Conservation (phyloP, 345 rosid species). For the Salix purpurea region DNA sequence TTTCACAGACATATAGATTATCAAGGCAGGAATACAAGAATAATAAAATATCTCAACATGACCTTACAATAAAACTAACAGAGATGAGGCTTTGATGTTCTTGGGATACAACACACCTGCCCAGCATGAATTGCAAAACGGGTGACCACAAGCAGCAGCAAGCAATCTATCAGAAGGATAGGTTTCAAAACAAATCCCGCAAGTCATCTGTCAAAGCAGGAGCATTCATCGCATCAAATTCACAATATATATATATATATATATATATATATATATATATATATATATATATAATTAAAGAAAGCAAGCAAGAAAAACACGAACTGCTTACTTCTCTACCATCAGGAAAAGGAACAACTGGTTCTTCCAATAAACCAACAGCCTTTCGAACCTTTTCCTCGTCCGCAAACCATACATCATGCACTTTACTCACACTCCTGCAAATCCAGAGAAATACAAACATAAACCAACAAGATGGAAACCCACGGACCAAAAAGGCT, state of each 20-base stretch:
- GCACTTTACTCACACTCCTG: constrained; percentile 37
- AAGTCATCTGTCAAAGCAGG: constrained; percentile 20
- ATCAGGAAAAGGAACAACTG: constrained; percentile 18
- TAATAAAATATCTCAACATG: background rate
- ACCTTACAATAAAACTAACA: constrained; percentile 3
- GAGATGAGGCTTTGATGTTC: background rate
- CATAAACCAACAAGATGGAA: background rate
- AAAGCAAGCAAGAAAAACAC: background rate
- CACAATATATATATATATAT: background rate
- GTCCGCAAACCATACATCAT: constrained; percentile 36
- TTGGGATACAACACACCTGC: constrained; percentile 10
- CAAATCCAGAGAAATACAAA: background rate
- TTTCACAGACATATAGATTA: background rate
- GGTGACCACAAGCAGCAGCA: constrained; percentile 35
- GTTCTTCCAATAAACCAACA: constrained; percentile 28
- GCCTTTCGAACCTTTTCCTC: constrained; percentile 29
- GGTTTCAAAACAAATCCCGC: constrained; percentile 34
- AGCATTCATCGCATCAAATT: background rate
- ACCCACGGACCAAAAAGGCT: background rate
- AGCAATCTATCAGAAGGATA: constrained; percentile 16
- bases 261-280: no score
- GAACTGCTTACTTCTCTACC: constrained; percentile 22
- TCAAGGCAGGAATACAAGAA: background rate
- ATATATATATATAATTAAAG: background rate
- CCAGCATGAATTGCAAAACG: constrained; percentile 32